phyloP scores from a whole-genome alignment of 2,329 filamentous ascomycete genomes.

The Ophiostoma triangulosporum region DNA sequence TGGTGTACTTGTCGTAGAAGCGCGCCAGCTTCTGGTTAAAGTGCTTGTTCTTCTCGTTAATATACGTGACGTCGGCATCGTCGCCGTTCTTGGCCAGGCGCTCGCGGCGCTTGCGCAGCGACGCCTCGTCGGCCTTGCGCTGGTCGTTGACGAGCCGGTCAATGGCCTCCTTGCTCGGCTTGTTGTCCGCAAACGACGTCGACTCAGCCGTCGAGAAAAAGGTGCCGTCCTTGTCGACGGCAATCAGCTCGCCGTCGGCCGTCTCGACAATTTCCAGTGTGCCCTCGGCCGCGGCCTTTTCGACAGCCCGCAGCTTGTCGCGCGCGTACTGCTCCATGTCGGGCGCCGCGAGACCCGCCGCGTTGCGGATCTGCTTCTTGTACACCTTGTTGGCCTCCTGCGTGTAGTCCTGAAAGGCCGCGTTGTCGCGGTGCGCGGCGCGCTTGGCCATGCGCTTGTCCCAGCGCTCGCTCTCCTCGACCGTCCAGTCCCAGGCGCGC shows the following conservation, averaged over 20 bases:
- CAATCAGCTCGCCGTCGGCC: slow-evolving; percentile 86
- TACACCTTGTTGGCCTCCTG: slow-evolving; percentile 86
- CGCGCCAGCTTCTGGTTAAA: slow-evolving; percentile 94
- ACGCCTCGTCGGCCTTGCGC: slow-evolving; percentile 73
- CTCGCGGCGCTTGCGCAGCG: slow-evolving; percentile 75
- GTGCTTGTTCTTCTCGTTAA: slow-evolving; percentile 99
- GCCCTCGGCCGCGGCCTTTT: slow-evolving; percentile 71
- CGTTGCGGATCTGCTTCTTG: slow-evolving; percentile 60
- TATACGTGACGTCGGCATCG: slow-evolving; percentile 88
- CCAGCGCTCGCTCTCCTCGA: slow-evolving; percentile 90
- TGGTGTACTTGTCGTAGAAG: slow-evolving; percentile 98
- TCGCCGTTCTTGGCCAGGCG: slow-evolving; percentile 67
- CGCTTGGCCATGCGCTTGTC: slow-evolving; percentile 84
- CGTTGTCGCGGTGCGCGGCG: slow-evolving; percentile 64
- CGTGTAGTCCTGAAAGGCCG: slow-evolving; percentile 79
- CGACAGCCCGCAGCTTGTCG: slow-evolving; percentile 73
- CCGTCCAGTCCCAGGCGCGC: slow-evolving; percentile 96
- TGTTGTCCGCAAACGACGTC: slow-evolving; percentile 68
- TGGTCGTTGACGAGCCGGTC: slow-evolving; percentile 80
- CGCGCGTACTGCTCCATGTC: slow-evolving; percentile 76
- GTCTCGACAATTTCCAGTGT: slow-evolving; percentile 89
- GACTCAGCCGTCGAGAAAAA: slow-evolving; percentile 86
- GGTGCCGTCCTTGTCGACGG: slow-evolving; percentile 77
- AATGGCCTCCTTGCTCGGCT: slow-evolving; percentile 73
- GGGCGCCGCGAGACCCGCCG: slow-evolving; percentile 51